Evolutionary conservation across 1,139 yeast genomes (phyloP).

Genomic region (Zygoascus meyerae): DNA sequence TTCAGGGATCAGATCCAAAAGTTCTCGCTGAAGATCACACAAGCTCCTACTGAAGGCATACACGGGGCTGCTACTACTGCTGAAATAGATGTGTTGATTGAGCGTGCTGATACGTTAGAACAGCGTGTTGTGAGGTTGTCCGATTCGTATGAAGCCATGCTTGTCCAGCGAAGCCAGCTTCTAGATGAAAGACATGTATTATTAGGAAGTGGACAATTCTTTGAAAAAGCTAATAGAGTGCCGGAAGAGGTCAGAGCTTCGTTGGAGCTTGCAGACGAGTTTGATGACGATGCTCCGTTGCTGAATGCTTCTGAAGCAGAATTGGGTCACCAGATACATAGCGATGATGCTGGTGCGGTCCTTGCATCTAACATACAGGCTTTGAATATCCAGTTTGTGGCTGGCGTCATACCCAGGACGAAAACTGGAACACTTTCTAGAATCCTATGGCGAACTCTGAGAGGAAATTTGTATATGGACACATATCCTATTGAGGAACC

Average conservation of each 20-base stretch:
- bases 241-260: constrained; percentile 21
- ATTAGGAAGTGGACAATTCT: constrained; percentile 63
- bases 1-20: constrained; percentile 29
- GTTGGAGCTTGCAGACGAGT: constrained; percentile 19
- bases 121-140: constrained; percentile 53
- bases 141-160: constrained; percentile 50
- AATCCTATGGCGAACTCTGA: constrained; percentile 85
- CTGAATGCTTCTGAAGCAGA: constrained; percentile 18
- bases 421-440: constrained; percentile 71
- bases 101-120: constrained; percentile 60
- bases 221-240: constrained; percentile 35
- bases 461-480: constrained; percentile 81
- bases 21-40: constrained; percentile 23
- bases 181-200: constrained; percentile 65
- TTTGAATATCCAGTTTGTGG: constrained; percentile 51
- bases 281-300: constrained; percentile 25
- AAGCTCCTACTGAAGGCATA: constrained; percentile 26
- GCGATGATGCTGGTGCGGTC: constrained; percentile 1
- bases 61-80: constrained; percentile 46
- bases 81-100: constrained; percentile 71
- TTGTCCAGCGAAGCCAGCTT: constrained; percentile 50
- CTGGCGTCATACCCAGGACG: constrained; percentile 77
- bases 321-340: constrained; percentile 5
- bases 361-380: constrained; percentile 14
- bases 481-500: constrained; percentile 63